Percentiles rank a stretch among this genome's conserved stretches.
These are phyloP conservation scores for Strigomonas culicis DNA, from an alignment of 208 protist species.

Conservation along the genomic window DNA sequence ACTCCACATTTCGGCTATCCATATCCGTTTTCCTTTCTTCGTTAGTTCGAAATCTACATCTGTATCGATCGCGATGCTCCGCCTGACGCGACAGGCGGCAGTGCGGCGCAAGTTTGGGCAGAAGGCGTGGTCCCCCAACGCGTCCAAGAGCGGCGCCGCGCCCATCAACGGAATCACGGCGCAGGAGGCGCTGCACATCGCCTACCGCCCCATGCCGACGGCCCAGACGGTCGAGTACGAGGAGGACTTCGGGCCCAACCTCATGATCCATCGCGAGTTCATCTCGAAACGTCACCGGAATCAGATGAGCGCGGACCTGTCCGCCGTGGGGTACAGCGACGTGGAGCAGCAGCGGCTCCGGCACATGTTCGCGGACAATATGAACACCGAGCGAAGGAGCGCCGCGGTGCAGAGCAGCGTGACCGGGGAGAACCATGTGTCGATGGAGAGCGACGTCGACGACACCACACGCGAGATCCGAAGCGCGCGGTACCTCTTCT, in stretches of 20 bases:
- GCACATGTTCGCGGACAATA: conserved; percentile 60
- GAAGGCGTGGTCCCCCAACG: conserved; percentile 72
- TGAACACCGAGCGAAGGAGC: conserved; percentile 73
- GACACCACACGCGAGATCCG: conserved; percentile 53
- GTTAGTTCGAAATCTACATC: background rate
- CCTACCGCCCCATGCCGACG: conserved; percentile 79
- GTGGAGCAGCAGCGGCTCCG: conserved; percentile 54
- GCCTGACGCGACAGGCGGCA: no score
- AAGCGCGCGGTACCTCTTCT: conserved; percentile 80
- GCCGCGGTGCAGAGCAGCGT: conserved; percentile 43
- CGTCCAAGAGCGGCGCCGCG: conserved; percentile 49
- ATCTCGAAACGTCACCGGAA: conserved; percentile 58
- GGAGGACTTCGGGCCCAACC: conserved; percentile 78
- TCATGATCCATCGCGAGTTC: conserved; percentile 88
- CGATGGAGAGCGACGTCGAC: conserved; percentile 62
- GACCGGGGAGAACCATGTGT: conserved; percentile 47
- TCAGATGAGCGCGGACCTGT: conserved; percentile 52
- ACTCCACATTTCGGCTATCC: background rate
- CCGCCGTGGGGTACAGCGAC: conserved; percentile 70
- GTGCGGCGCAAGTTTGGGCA: no score
- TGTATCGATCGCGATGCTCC: no score
- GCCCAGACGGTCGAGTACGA: conserved; percentile 82
- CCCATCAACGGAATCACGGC: conserved; percentile 68
- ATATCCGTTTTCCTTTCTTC: background rate
- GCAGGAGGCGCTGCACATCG: conserved; percentile 75